phyloP scores from a whole-genome alignment of 345 rosid species.

The Bruguiera sexangula region DNA sequence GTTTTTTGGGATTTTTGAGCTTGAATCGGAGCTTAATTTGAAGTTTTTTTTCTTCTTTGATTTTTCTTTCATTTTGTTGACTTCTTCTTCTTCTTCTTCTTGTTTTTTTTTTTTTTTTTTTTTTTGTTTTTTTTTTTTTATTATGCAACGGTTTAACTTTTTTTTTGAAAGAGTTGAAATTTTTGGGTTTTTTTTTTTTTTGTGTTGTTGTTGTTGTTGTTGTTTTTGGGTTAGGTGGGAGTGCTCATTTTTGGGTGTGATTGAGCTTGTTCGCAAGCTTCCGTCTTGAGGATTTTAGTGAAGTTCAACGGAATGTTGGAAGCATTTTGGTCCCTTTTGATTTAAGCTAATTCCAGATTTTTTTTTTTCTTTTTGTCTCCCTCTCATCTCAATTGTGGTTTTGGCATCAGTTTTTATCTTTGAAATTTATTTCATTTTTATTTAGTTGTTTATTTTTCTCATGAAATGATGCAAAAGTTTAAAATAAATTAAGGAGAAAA shows the following conservation, averaged over 20 bases:
- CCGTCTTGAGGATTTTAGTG: too few species aligned
- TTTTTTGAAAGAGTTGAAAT: constrained; percentile 3
- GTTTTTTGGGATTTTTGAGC: constrained; percentile 4
- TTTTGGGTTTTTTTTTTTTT: constrained; percentile 12
- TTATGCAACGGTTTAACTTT: neutral
- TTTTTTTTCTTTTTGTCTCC: neutral
- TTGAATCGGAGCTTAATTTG: constrained; percentile 2
- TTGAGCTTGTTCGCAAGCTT: neutral
- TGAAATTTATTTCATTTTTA: neutral
- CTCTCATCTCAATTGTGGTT: neutral
- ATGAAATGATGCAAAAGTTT: neutral
- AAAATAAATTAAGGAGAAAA: too few species aligned
- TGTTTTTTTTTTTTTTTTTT: neutral
- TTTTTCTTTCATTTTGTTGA: neutral
- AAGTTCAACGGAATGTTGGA: too few species aligned
- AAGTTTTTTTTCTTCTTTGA: neutral
- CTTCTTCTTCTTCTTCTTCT: too few species aligned
- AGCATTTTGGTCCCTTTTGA: too few species aligned
- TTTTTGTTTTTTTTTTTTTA: neutral
- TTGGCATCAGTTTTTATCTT: neutral
- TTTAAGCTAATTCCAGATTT: neutral
- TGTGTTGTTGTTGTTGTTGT: too few species aligned
- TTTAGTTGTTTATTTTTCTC: neutral
- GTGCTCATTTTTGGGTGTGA: neutral
- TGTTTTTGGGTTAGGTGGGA: neutral